Evolutionary conservation across 2,329 filamentous ascomycete genomes (phyloP), one percentile per base, ranked within the genome.

Genomic region (Leptoxyphium fumago): DNA sequence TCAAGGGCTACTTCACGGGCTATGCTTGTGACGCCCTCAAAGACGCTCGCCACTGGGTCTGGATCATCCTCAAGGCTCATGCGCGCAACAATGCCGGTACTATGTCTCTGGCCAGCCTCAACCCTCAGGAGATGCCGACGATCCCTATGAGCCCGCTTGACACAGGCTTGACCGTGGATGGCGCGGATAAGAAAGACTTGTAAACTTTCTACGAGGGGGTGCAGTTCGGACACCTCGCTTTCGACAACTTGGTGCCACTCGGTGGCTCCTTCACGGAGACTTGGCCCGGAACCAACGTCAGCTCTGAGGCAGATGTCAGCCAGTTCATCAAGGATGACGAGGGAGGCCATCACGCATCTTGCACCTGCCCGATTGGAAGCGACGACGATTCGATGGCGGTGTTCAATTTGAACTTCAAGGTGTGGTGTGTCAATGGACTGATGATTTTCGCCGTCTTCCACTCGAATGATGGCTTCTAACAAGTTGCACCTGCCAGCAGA

Each of bases 121-220:
- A 84, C 53, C 78, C 80, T 0, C 71, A 74, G 1, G 78, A 82
- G 43, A 64, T 68, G 5, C 80, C 80, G 0, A 57, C 70, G 5
- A 79, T 83, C 49, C 64, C 65, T 40, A 80, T 77, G 62, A 73
- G 76, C 58, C 78, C 71, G 57, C 78, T 58, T 38, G 66, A 69
- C 40, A 62, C 64, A 0, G 71, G 71, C n/a, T 61, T 58, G 26
- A n/a, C n/a, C n/a, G n/a, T n/a, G n/a, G n/a, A n/a, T n/a, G n/a
- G 39, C 2, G 42, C 42, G 43, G 29, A 38, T 10, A 61, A 58
- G 42, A 61, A 44, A 15, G 46, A 50, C 30, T 60, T 70, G 10
- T 52, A 63, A 38, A 73, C 75, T 1, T 50, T 77, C 9, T 63
- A 65, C 21, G 75, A 81, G 52, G 72, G 68, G 2, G 60, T 80